Evolutionary conservation across 805 yeast species (phyloP).

Genomic region (Candida berthetii): DNA sequence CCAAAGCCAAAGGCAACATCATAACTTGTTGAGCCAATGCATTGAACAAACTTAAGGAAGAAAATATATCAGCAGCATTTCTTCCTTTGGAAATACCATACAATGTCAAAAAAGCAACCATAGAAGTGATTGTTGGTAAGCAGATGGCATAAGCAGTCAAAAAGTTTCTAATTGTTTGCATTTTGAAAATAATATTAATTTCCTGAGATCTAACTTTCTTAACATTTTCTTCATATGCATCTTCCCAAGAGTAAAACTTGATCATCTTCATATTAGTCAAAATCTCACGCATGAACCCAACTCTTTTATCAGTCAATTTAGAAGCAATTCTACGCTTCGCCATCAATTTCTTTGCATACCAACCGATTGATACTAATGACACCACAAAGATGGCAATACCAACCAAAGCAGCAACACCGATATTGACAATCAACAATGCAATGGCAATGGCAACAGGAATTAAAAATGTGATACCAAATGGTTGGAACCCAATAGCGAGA

Average conservation of each 20-base stretch:
- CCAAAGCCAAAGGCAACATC: slow-evolving; percentile 65
- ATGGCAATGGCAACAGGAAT: slow-evolving; percentile 58
- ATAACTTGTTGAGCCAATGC: slow-evolving; percentile 56
- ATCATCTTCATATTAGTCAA: slow-evolving; percentile 59
- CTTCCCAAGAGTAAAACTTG: slow-evolving; percentile 85
- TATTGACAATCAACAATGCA: slow-evolving; percentile 53
- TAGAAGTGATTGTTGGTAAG: slow-evolving; percentile 45
- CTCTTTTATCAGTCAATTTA: slow-evolving; percentile 57
- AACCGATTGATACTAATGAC: slow-evolving; percentile 39
- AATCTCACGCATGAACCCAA: slow-evolving; percentile 54
- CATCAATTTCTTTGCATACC: slow-evolving; percentile 41
- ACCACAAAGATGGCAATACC: slow-evolving; percentile 54
- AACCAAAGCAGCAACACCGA: slow-evolving; percentile 64
- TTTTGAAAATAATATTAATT: slow-evolving; percentile 45
- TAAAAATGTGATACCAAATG: slow-evolving; percentile 49
- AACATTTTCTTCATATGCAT: slow-evolving; percentile 55
- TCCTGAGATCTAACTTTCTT: slow-evolving; percentile 49
- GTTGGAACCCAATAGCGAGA: slow-evolving; percentile 56
- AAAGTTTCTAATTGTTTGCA: slow-evolving; percentile 56
- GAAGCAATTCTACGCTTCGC: slow-evolving; percentile 48
- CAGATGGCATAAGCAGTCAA: slow-evolving; percentile 45
- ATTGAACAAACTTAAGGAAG: slow-evolving; percentile 66
- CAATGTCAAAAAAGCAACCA: slow-evolving; percentile 42
- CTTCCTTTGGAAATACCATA: slow-evolving; percentile 29
- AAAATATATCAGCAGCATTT: slow-evolving; percentile 58